phyloP scores from a whole-genome alignment of 192 early-diverging fungal genomes.

The Neocallimastix lanati region DNA sequence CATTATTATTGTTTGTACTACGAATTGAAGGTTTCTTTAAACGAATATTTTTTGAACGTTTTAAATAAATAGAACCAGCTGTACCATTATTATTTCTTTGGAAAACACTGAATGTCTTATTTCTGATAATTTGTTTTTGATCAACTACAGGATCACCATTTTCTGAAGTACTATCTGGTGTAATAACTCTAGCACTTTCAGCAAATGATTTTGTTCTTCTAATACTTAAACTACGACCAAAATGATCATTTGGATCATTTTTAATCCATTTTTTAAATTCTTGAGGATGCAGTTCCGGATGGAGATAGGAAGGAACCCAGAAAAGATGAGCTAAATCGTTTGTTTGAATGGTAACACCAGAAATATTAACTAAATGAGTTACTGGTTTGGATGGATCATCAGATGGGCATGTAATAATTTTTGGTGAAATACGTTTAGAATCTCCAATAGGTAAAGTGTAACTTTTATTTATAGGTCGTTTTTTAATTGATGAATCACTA shows the following conservation, averaged over 20 bases:
- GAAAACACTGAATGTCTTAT: background rate
- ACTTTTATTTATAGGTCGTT: background rate
- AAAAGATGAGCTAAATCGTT: background rate
- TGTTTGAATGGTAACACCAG: background rate
- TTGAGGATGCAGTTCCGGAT: background rate
- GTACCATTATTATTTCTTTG: background rate
- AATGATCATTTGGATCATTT: too few species aligned
- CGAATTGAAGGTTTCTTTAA: too few species aligned
- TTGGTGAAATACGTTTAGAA: background rate
- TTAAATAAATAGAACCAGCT: too few species aligned
- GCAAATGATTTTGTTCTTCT: background rate
- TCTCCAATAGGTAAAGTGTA: background rate
- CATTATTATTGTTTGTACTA: too few species aligned
- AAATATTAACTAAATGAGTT: background rate
- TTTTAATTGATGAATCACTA: too few species aligned
- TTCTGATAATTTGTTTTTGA: background rate
- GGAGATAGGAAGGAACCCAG: background rate
- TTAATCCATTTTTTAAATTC: background rate
- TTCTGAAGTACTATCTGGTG: background rate
- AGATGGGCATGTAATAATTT: background rate
- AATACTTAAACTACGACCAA: background rate
- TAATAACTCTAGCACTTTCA: background rate
- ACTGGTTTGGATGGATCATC: background rate
- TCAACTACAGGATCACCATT: background rate
- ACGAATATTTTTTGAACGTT: too few species aligned